Conservation (phyloP, 2,329 filamentous ascomycete genomes). For the Neonectria sp. region DNA sequence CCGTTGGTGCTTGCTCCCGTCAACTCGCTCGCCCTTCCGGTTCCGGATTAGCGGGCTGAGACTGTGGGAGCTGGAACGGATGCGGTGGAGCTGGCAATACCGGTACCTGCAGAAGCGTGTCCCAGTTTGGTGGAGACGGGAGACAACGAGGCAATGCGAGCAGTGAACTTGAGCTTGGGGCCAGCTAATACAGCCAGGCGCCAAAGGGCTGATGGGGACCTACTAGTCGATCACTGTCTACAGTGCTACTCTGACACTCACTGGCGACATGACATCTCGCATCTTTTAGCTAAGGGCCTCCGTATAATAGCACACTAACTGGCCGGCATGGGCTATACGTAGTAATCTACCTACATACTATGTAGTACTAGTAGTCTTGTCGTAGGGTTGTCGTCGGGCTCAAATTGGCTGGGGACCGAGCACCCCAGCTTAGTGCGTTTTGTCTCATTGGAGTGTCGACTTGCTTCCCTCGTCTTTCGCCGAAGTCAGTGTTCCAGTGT, state of each 20-base stretch:
- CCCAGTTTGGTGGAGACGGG: constrained; percentile 28
- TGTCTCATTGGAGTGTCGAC: constrained; percentile 13
- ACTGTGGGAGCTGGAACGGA: constrained; percentile 23
- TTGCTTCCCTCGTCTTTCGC: background rate
- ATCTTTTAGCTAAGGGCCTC: background rate
- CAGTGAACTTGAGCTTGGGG: background rate
- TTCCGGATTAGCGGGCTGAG: constrained; percentile 29
- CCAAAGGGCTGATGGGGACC: background rate
- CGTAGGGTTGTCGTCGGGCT: constrained; percentile 34
- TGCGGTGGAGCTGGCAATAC: constrained; percentile 22
- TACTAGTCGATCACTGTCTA: background rate
- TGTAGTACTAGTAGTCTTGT: background rate
- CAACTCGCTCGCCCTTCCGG: constrained; percentile 3
- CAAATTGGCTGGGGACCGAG: constrained; percentile 39
- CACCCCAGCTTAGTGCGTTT: constrained; percentile 36
- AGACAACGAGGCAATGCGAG: background rate
- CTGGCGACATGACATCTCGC: background rate
- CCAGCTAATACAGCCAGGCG: background rate
- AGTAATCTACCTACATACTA: background rate
- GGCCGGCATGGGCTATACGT: constrained; percentile 10
- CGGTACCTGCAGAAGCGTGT: constrained; percentile 34
- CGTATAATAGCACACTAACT: background rate
- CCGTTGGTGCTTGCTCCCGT: constrained; percentile 3
- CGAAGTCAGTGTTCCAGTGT: background rate
- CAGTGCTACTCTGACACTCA: background rate